Percentiles rank a stretch among this genome's conserved stretches.
Evolutionary conservation across 345 rosid genomes (phyloP).

Genomic region (Leavenworthia alabamica): DNA sequence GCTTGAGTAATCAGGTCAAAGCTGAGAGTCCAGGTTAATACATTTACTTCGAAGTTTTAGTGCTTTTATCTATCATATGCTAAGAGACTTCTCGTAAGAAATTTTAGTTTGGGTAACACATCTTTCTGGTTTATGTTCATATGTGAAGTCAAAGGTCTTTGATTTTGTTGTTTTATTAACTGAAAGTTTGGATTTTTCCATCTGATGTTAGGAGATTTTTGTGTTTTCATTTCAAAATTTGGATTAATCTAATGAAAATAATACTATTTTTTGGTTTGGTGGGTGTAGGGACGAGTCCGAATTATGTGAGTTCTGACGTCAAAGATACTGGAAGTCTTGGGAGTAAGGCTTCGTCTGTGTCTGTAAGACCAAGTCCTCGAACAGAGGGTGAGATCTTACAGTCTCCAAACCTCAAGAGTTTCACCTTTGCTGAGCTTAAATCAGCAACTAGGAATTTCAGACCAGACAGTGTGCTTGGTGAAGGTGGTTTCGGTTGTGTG

Average conservation of each 20-base stretch:
- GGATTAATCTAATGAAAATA: neutral
- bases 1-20: slow-evolving; percentile 82
- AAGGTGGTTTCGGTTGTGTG: slow-evolving; percentile 80
- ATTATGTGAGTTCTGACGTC: slow-evolving; percentile 26
- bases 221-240: neutral
- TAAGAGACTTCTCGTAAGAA: neutral
- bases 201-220: neutral
- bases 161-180: neutral
- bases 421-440: slow-evolving; percentile 48
- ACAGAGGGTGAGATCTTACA: slow-evolving; percentile 70
- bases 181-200: neutral
- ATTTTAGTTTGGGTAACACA: neutral
- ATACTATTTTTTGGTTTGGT: neutral
- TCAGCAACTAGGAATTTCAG: slow-evolving; percentile 68
- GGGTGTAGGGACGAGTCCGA: slow-evolving; percentile 34
- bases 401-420: slow-evolving; percentile 58
- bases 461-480: slow-evolving; percentile 74
- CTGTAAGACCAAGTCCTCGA: slow-evolving; percentile 50
- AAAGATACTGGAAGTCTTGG: slow-evolving; percentile 33
- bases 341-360: slow-evolving; percentile 35
- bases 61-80: neutral
- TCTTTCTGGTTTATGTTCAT: neutral
- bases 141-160: slow-evolving; percentile 28
- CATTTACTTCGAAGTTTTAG: slow-evolving; percentile 32
- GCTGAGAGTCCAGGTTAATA: slow-evolving; percentile 56